These are phyloP conservation scores for Mycena amicta DNA, from an alignment of 768 basidiomycete genomes.

Conservation along the genomic window DNA sequence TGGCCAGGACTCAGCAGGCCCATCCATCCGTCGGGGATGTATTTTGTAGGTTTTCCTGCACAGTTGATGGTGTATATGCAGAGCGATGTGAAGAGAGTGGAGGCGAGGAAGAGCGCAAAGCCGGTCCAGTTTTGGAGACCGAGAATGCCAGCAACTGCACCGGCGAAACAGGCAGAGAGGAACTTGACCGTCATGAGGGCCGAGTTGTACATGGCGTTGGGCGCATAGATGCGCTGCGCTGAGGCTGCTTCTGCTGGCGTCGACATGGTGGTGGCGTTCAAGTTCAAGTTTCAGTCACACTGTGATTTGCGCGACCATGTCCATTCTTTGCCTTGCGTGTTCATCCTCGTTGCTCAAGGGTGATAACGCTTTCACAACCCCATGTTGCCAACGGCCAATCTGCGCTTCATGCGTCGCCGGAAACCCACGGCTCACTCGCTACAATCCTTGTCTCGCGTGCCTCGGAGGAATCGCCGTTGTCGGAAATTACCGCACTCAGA, in stretches of 20 bases:
- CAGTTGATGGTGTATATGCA: conserved; percentile 74
- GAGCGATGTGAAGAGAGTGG: conserved; percentile 68
- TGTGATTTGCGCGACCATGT: conserved; percentile 12
- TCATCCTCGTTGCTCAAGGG: conserved; percentile 52
- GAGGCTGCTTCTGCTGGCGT: conserved; percentile 48
- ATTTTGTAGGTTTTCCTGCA: conserved; percentile 62
- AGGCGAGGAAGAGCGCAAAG: conserved; percentile 73
- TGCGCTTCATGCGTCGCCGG: conserved; percentile 57
- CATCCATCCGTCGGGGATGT: conserved; percentile 60
- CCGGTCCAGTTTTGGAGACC: conserved; percentile 86
- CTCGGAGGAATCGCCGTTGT: conserved; percentile 57
- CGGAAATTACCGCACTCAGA: conserved; percentile 26
- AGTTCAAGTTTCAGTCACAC: background rate
- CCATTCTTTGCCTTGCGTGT: conserved; percentile 60
- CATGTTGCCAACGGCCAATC: conserved; percentile 67
- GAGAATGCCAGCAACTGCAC: conserved; percentile 85
- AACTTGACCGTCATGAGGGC: conserved; percentile 73
- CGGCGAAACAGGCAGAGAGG: conserved; percentile 81
- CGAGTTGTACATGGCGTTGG: conserved; percentile 68
- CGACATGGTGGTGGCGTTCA: conserved; percentile 44
- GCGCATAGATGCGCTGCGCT: conserved; percentile 63
- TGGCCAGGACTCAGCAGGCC: conserved; percentile 84
- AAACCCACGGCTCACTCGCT: conserved; percentile 67
- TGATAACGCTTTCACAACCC: conserved; percentile 48
- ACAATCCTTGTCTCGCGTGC: conserved; percentile 75